Evolutionary conservation across 2,329 filamentous ascomycete genomes (phyloP).

Genomic region (Aureobasidium musti): DNA sequence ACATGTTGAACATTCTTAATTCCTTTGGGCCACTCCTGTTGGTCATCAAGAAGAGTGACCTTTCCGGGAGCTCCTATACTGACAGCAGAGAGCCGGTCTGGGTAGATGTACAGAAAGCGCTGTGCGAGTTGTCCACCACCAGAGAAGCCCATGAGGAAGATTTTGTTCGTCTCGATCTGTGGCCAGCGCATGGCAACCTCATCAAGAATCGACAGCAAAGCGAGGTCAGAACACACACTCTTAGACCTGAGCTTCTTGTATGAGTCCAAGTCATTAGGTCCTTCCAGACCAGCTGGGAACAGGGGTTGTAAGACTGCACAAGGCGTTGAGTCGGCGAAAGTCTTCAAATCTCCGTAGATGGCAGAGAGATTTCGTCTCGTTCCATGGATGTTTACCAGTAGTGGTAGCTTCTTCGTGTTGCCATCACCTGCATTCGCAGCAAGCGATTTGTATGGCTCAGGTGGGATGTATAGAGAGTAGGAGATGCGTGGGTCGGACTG

Average conservation of each 20-base stretch:
- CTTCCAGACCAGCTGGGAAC: slow-evolving; percentile 12
- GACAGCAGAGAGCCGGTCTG: neutral
- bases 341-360: slow-evolving; percentile 14
- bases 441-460: slow-evolving; percentile 6
- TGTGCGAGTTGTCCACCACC: slow-evolving; percentile 24
- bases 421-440: neutral
- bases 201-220: slow-evolving; percentile 13
- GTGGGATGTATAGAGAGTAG: slow-evolving; percentile 17
- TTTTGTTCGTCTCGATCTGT: neutral
- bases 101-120: slow-evolving; percentile 11
- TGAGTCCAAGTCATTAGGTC: slow-evolving; percentile 22
- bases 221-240: neutral
- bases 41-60: neutral
- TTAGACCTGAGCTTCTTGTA: slow-evolving; percentile 23
- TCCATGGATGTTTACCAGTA: slow-evolving; percentile 18
- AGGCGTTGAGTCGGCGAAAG: slow-evolving; percentile 8
- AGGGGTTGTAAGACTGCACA: slow-evolving; percentile 20
- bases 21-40: slow-evolving; percentile 15
- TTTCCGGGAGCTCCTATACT: slow-evolving; percentile 23
- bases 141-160: slow-evolving; percentile 23
- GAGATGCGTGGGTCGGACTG: slow-evolving; percentile 17
- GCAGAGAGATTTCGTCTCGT: slow-evolving; percentile 21
- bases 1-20: neutral
- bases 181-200: slow-evolving; percentile 7
- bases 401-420: neutral